Conservation (phyloP, 805 yeast species). For the Brettanomyces anomalus region DNA sequence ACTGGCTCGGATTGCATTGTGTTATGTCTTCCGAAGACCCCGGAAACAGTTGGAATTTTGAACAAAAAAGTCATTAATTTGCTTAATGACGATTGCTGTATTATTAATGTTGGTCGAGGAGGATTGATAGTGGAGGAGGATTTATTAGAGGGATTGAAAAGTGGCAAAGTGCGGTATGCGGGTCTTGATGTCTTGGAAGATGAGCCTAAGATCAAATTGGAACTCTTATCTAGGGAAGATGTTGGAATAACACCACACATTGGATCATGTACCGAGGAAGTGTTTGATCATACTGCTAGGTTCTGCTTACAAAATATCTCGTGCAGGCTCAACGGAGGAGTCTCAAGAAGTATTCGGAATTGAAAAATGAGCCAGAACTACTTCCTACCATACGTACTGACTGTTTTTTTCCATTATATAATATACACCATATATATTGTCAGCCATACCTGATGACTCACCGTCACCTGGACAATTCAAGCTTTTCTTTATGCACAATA, state of each 20-base stretch:
- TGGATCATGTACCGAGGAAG: slow-evolving; percentile 58
- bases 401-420: slow-evolving; percentile 4
- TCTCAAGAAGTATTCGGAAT: background rate
- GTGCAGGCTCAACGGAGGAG: slow-evolving; percentile 30
- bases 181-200: slow-evolving; percentile 66
- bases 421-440: slow-evolving; percentile 5
- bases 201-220: slow-evolving; percentile 50
- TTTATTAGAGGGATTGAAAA: slow-evolving; percentile 46
- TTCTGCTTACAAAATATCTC: slow-evolving; percentile 49
- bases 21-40: slow-evolving; percentile 57
- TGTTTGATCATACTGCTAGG: slow-evolving; percentile 41
- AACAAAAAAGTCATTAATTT: slow-evolving; percentile 36
- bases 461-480: no score
- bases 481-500: background rate
- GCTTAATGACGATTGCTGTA: slow-evolving; percentile 45
- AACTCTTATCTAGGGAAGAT: slow-evolving; percentile 46
- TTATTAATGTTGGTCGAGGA: slow-evolving; percentile 75
- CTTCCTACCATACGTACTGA: background rate
- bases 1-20: slow-evolving; percentile 45
- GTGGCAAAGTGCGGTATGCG: slow-evolving; percentile 53
- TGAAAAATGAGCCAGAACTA: background rate
- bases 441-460: no score
- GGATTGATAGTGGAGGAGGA: slow-evolving; percentile 59
- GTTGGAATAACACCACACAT: slow-evolving; percentile 63
- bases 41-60: slow-evolving; percentile 47